Evolutionary conservation across 441 rosid species (phyloP).

Genomic region (Macaranga tanarius): DNA sequence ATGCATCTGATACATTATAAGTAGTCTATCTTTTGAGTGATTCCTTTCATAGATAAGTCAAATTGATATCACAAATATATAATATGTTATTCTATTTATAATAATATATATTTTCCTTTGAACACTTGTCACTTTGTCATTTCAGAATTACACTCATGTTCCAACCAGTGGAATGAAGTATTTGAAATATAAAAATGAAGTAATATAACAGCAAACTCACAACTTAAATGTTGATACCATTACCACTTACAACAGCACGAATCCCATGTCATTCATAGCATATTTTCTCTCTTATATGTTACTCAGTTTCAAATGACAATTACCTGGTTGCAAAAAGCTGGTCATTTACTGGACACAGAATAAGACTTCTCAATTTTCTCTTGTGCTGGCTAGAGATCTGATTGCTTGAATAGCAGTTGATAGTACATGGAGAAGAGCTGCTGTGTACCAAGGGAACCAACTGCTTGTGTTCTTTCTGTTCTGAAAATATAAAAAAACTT

Average conservation of each 20-base stretch:
- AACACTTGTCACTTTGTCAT: not conserved
- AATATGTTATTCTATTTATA: not conserved
- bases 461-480: conserved; percentile 67
- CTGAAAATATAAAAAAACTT: conserved; percentile 40
- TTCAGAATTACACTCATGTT: not conserved
- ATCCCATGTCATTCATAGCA: not conserved
- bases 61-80: not conserved
- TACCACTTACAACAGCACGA: not conserved
- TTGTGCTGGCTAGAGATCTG: conserved; percentile 85
- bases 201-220: not conserved
- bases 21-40: not conserved
- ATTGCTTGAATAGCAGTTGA: conserved; percentile 58
- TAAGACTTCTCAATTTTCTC: conserved; percentile 89
- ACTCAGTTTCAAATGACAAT: conserved; percentile 9
- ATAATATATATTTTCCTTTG: not conserved
- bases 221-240: not conserved
- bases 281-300: not conserved
- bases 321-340: conserved; percentile 90
- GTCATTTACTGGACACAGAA: conserved; percentile 69
- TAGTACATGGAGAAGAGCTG: conserved; percentile 49
- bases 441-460: conserved; percentile 61
- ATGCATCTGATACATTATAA: conserved; percentile 1
- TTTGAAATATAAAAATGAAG: not conserved
- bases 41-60: not conserved
- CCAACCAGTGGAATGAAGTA: not conserved